Base-by-base conservation (phyloP, 495 filamentous ascomycete species). In the Trypethelium eluteriae region DNA sequence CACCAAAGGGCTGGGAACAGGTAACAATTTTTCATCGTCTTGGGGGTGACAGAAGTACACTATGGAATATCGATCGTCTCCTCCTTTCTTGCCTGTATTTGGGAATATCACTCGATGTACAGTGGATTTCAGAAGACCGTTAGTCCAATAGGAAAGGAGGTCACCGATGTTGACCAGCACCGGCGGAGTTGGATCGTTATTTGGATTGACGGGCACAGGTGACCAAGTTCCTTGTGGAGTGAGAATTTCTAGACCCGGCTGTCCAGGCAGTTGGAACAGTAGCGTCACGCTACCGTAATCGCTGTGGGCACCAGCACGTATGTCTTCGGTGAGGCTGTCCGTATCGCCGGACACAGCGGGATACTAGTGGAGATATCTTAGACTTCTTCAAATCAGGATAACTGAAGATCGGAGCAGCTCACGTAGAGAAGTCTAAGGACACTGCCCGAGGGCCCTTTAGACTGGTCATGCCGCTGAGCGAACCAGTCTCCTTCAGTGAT, bases 151-250 rank as follows among this genome's bases (percentile, higher is more conserved):
- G 32, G 85, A 87, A 4, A 98, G 84, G 61, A 96, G 72, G 73
- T 98, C 94, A 2, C 93, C 94, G 39, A 96, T 93, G 71, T 98
- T 98, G 36, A 97, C 86, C 14, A 97, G 79, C 49, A 98, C 92
- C 0, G 94, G 91, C 36, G 89, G 88, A 49, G 81, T 80, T 1
- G 80, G 76, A 70, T 84, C 85, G 25, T 72, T 68, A 61, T 83
- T 77, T 3, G 85, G 84, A 11, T 76, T 74, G 1, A 89, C 86
- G 4, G 88, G 86, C 0, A 90, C 88, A 6, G 85, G 77, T 0
- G 76, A 78, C 88, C 88, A 90, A 1, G 73, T 72, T 1, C 72
- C 67, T 35, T 62, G 67, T n/a, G 82, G 81, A 1, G 85, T 87
- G 2, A 87, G 83, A 62, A 98, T 91, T 75, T 98, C 93, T 4